phyloP scores from a whole-genome alignment of 2,329 filamentous ascomycete species.

The Teratosphaeria zuluensis region DNA sequence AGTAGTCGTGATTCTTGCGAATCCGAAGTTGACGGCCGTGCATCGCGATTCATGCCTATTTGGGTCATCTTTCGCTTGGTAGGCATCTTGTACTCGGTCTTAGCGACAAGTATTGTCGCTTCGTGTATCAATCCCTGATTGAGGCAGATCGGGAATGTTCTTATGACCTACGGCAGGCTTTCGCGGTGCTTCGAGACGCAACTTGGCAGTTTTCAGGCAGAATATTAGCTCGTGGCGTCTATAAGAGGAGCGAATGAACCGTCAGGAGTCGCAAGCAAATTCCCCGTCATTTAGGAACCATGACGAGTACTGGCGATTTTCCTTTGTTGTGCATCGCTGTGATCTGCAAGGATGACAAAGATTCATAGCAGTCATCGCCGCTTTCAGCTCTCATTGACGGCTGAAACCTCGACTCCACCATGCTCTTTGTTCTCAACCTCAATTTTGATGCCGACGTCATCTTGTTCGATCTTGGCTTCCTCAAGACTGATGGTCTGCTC shows the following conservation, averaged over 20 bases:
- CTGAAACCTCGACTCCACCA: neutral
- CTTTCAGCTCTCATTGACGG: neutral
- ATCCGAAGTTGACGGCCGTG: neutral
- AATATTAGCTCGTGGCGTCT: too few relatives aligned
- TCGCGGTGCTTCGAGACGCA: neutral
- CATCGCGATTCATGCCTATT: too few relatives aligned
- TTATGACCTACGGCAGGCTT: too few relatives aligned
- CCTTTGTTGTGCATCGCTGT: neutral
- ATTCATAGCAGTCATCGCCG: neutral
- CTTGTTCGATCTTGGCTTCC: slow-evolving; percentile 18
- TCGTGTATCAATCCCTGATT: too few relatives aligned
- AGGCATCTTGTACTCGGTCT: too few relatives aligned
- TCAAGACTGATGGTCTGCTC: slow-evolving; percentile 16
- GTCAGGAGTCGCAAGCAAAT: too few relatives aligned
- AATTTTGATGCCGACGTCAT: slow-evolving; percentile 18
- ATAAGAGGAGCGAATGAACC: too few relatives aligned
- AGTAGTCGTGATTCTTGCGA: neutral
- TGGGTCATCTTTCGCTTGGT: neutral
- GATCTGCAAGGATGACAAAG: neutral
- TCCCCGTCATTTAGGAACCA: neutral
- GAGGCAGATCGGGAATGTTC: too few relatives aligned
- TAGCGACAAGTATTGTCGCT: too few relatives aligned
- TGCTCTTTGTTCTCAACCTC: slow-evolving; percentile 4
- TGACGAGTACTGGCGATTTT: neutral
- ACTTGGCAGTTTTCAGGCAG: too few relatives aligned